Percentiles rank a stretch among this genome's conserved stretches.
Evolutionary conservation across 257 asterid genomes (phyloP).

Genomic region (Datura wrightii): DNA sequence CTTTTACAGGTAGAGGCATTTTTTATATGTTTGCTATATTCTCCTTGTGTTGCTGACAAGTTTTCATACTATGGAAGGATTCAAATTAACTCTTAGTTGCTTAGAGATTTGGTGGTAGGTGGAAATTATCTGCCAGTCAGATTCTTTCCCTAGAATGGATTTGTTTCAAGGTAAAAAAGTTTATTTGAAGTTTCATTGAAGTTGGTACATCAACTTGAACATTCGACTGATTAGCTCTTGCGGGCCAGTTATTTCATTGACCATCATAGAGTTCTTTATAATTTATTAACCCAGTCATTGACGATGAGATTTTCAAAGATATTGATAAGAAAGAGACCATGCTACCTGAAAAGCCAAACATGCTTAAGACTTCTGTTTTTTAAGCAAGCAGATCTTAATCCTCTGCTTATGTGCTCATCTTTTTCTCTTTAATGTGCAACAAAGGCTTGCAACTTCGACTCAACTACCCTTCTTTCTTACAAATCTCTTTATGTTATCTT

Average conservation of each 20-base stretch:
- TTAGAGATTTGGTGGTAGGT: background rate
- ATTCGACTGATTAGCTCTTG: constrained; percentile 20
- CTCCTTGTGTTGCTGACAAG: background rate
- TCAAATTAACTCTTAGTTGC: background rate
- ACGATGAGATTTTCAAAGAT: background rate
- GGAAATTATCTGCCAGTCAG: background rate
- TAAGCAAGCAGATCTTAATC: background rate
- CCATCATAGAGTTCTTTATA: background rate
- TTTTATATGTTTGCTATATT: background rate
- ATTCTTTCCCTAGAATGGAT: constrained; percentile 10
- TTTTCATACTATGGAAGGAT: background rate
- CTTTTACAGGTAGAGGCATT: constrained; percentile 11
- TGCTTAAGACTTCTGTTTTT: background rate
- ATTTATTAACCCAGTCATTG: background rate
- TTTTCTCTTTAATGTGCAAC: constrained; percentile 23
- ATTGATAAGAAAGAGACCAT: background rate
- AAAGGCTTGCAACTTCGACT: background rate
- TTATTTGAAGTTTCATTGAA: background rate
- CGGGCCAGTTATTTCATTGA: constrained; percentile 15
- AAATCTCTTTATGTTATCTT: background rate
- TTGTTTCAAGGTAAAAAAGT: background rate
- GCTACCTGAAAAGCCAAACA: constrained; percentile 21
- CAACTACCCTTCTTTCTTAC: background rate
- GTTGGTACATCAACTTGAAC: constrained; percentile 1
- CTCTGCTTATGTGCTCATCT: background rate